Conservation (phyloP, 1,284 basidiomycete genomes). For the Ceratobasidium papillatum region DNA sequence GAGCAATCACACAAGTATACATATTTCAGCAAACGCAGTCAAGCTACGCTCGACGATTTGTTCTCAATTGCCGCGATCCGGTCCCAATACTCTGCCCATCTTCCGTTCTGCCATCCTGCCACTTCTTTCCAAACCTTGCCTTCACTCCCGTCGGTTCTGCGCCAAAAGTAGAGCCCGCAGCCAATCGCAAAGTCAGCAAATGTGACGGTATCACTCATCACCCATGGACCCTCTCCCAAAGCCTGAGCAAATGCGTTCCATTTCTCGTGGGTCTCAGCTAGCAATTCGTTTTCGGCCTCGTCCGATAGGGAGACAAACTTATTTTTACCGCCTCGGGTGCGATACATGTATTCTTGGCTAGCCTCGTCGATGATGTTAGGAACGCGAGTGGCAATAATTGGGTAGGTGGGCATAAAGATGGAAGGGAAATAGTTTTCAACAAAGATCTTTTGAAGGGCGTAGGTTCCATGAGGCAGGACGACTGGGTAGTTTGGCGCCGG, state of each 20-base stretch:
- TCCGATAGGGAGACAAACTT: not conserved
- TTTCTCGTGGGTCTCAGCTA: not conserved
- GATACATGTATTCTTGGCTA: not conserved
- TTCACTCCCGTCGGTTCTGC: not conserved
- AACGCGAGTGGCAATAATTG: not conserved
- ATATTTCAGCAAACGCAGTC: too few relatives aligned
- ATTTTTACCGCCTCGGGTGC: not conserved
- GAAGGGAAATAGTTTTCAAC: not conserved
- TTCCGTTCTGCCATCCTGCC: constrained; percentile 2
- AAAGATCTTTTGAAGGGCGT: constrained; percentile 33
- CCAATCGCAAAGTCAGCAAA: constrained; percentile 26
- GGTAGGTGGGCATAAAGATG: not conserved
- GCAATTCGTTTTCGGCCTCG: not conserved
- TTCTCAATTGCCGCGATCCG: not conserved
- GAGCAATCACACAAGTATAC: too few relatives aligned
- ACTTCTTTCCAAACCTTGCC: constrained; percentile 10
- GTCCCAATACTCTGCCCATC: constrained; percentile 5
- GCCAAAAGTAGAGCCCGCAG: not conserved
- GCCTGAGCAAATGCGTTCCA: not conserved
- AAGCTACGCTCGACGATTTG: too few relatives aligned
- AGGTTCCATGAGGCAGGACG: constrained; percentile 28
- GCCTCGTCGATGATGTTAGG: not conserved
- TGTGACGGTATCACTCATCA: constrained; percentile 4
- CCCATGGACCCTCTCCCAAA: not conserved
- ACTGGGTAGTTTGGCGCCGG: constrained; percentile 17